These are phyloP conservation scores for Wallacemonas sp. DNA, from an alignment of 208 protist species.

Conservation along the genomic window DNA sequence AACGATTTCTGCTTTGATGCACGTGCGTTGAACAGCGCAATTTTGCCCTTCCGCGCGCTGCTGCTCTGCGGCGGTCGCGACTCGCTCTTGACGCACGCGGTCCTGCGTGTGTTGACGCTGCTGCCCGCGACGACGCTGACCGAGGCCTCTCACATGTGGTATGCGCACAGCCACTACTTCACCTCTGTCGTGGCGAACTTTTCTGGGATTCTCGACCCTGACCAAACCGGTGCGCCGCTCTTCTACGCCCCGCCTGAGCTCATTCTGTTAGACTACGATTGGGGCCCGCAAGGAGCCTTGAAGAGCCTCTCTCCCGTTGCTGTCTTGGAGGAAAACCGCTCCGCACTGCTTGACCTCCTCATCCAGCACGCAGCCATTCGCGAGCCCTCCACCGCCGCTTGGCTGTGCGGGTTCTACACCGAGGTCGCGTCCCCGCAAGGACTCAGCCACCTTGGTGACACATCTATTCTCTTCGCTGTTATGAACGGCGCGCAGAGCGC, in stretches of 20 bases:
- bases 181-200: conserved; percentile 11
- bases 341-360: conserved; percentile 81
- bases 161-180: conserved; percentile 29
- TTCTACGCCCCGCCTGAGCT: conserved; percentile 56
- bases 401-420: conserved; percentile 55
- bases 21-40: conserved; percentile 56
- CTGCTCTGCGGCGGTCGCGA: conserved; percentile 29
- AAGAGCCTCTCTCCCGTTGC: conserved; percentile 2
- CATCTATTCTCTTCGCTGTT: conserved; percentile 53
- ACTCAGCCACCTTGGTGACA: conserved; percentile 19
- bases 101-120: conserved; percentile 61
- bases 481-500: conserved; percentile 57
- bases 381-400: conserved; percentile 51
- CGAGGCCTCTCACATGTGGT: conserved; percentile 52
- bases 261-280: conserved; percentile 61
- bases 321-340: conserved; percentile 51
- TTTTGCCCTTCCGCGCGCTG: conserved; percentile 56
- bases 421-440: conserved; percentile 11
- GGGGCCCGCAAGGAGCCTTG: conserved; percentile 15
- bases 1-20: conserved; percentile 76
- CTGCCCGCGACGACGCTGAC: conserved; percentile 55
- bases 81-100: conserved; percentile 48
- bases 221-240: neutral
- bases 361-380: conserved; percentile 58
- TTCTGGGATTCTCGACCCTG: conserved; percentile 13